Evolutionary conservation across 768 basidiomycete genomes (phyloP).

Genomic region (Baorangia bicolor): DNA sequence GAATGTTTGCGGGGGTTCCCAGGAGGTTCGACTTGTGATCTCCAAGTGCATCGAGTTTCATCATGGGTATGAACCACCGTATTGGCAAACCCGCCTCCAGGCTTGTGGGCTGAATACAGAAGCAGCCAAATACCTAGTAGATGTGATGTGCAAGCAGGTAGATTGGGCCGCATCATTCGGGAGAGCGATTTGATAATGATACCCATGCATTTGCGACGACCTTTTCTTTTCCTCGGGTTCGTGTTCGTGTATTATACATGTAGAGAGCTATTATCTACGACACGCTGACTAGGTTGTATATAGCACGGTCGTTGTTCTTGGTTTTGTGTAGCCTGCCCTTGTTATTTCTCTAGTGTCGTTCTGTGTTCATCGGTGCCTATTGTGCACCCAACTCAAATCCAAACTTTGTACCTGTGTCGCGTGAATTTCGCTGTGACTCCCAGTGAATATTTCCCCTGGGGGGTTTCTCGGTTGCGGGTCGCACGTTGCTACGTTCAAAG

Average conservation of each 20-base stretch:
- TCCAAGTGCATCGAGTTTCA: conserved; percentile 23
- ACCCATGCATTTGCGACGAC: background rate
- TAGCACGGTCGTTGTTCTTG: background rate
- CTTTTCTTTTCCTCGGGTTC: background rate
- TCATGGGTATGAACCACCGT: conserved; percentile 27
- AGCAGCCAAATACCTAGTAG: conserved; percentile 18
- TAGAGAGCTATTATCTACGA: background rate
- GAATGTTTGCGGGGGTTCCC: conserved; percentile 14
- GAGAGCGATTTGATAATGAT: background rate
- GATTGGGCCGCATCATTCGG: conserved; percentile 14
- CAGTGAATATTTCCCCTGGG: background rate
- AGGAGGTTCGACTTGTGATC: conserved; percentile 20
- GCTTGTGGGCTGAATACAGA: conserved; percentile 20
- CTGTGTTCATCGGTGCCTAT: background rate
- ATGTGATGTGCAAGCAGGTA: conserved; percentile 28
- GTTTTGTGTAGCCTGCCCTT: background rate
- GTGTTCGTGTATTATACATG: background rate
- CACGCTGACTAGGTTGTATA: background rate
- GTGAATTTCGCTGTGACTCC: no score
- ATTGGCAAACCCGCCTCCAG: conserved; percentile 27
- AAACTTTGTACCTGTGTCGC: background rate
- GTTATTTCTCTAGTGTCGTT: background rate
- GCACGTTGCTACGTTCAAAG: background rate
- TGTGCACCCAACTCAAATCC: background rate
- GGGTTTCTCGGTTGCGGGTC: background rate